Base-by-base conservation (phyloP, 495 filamentous ascomycete species). In the Parmelia sp. region DNA sequence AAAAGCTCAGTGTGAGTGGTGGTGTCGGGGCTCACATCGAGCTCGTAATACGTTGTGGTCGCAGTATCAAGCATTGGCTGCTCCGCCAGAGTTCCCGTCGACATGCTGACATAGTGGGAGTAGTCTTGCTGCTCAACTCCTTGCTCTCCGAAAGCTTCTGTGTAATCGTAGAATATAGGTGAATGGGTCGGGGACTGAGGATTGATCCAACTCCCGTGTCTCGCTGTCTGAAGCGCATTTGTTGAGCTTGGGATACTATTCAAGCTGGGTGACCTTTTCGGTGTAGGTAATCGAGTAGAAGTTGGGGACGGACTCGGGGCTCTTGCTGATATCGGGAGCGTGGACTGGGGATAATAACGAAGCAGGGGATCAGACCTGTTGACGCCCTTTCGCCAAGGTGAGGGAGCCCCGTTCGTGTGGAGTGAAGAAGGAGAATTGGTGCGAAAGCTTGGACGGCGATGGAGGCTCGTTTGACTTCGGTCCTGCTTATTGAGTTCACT, bases 161-260 rank as follows among this genome's bases (percentile, higher is more conserved):
- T 66, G 39, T 73, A 73, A 59, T 73, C 71, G 45, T 73, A 73
- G 64, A 70, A 73, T 35, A 71, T 39, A 42, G 71, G 68, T 3
- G 63, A 36, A 25, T 60, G 25, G 35, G 63, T 61, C 14, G 58
- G 51, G 31, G 64, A 62, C 39, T 58, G 57, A 51, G 42, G 35
- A 17, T 57, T 40, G 17, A 58, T 39, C 40, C 57, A 61, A 17
- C 51, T 35, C 57, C 47, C 61, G 19, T 49, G 57, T 42, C 31
- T 31, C 21, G 58, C 11, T 31, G 29, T 12, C 19, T 61, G 63
- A 36, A 68, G 31, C 39, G 12, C 53, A 1, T 31, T 55, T 21
- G 66, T 51, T 35, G 51, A 64, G 53, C 59, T 65, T 17, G 63
- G 31, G 35, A 65, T 49, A 37, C 66, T 65, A 15, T 45, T 29